Base-by-base conservation (phyloP, 1,139 yeast genomes). In the Geotrichum histeridarum region DNA sequence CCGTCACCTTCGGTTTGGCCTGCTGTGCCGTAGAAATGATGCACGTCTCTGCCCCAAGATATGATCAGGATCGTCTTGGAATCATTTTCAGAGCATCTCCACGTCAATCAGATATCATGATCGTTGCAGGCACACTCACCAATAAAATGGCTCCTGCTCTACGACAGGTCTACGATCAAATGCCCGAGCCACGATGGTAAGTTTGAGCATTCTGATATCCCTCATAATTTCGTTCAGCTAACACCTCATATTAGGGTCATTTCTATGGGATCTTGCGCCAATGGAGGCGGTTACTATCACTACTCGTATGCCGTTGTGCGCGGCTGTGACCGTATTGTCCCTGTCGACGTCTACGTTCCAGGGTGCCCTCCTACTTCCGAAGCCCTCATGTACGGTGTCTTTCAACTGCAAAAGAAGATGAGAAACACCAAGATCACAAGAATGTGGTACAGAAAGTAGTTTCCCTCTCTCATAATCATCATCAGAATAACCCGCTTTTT, bases 21-120 rank as follows among this genome's bases (percentile, higher is more conserved):
- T 87, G 95, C 74, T 87, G 95, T 76, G 95, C 95, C 59, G 95
- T 88, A 48, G 96, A 88, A 73, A 88, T 88, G 96, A 88, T 88
- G 96, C 96, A 88, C 73, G 88, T 85, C 47, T 88, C 95, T 32
- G 83, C 95, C 57, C 95, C 96, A 60, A 79, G 96, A 70, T 88
- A 88, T 73, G 96, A 88, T 75, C 95, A 88, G 75, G 96, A 88
- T 76, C 82, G 96, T 71, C 77, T 88, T 69, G 96, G 96, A 66
- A 87, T 88, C 69, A 88, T 88, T 80, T 88, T 88, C 81, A 84
- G 96, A 77, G 95, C 95, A 39, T 85, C 95, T 46, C 96, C 96
- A 56, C 87, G 96, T 75, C 96, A 88, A 72, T 83, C 94, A 6
- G 96, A 88, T 79, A 85, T 88, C 64, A 86, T 88, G 88, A 88